These are phyloP conservation scores for Pistacia integerrima DNA, from an alignment of 345 rosid genomes.

Conservation along the genomic window DNA sequence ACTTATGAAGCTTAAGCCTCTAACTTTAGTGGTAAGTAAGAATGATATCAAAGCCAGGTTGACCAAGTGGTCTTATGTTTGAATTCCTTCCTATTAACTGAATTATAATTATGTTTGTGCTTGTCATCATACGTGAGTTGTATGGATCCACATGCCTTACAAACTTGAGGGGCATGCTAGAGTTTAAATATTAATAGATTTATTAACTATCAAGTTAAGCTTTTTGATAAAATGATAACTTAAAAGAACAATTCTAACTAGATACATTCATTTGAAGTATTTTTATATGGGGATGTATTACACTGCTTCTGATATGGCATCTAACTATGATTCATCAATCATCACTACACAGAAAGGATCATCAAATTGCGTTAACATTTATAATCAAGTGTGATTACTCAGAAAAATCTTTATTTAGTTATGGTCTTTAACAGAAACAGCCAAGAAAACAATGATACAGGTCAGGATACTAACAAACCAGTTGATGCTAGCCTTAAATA, in stretches of 20 bases:
- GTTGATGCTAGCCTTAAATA: not conserved
- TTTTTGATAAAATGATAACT: too few species aligned
- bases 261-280: conserved; percentile 4
- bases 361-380: not conserved
- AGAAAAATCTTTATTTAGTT: not conserved
- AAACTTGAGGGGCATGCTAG: too few species aligned
- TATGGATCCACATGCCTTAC: too few species aligned
- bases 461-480: not conserved
- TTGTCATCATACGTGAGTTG: too few species aligned
- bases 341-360: not conserved
- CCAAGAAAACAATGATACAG: not conserved
- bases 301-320: not conserved
- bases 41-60: not conserved
- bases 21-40: too few species aligned
- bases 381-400: not conserved
- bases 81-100: not conserved
- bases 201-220: too few species aligned
- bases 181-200: too few species aligned
- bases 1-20: not conserved
- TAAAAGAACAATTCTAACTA: not conserved
- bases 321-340: not conserved
- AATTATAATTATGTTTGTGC: not conserved
- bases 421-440: not conserved
- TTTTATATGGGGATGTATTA: not conserved
- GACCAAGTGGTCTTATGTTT: not conserved